Evolutionary conservation across 345 rosid genomes (phyloP).

Genomic region (Schrenkiella parvula): DNA sequence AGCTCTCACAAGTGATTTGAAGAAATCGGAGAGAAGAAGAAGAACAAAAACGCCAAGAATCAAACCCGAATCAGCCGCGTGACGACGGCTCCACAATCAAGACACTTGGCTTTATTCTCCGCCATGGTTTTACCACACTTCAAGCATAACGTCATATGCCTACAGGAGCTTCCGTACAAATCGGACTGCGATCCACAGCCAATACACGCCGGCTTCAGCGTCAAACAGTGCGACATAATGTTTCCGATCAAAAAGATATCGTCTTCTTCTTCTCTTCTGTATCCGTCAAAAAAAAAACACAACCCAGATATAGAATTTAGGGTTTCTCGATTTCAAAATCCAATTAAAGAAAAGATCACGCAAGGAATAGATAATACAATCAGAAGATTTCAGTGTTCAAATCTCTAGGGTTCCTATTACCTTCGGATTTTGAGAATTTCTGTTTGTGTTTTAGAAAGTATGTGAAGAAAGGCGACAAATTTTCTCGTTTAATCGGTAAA

Average conservation of each 20-base stretch:
- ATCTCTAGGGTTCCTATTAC: not conserved
- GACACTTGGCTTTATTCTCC: conserved; percentile 63
- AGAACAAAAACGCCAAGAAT: not conserved
- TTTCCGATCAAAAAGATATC: not conserved
- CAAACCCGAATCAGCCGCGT: conserved; percentile 82
- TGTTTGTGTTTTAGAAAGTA: not conserved
- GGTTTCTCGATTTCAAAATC: not conserved
- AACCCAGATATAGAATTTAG: conserved; percentile 3
- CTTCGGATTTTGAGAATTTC: not conserved
- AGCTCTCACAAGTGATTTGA: not conserved
- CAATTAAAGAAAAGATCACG: not conserved
- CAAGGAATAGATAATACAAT: not conserved
- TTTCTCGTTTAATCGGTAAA: not conserved
- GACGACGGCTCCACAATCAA: conserved; percentile 67
- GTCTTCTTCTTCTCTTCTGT: conserved; percentile 8
- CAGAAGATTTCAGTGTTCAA: not conserved
- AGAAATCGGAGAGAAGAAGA: not conserved
- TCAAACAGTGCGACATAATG: conserved; percentile 66
- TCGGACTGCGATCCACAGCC: conserved; percentile 71
- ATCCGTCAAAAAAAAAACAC: not conserved
- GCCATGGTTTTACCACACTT: conserved; percentile 93
- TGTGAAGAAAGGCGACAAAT: not conserved
- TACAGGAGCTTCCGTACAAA: conserved; percentile 86
- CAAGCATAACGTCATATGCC: conserved; percentile 91
- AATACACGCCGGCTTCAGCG: conserved; percentile 67